These are phyloP conservation scores for Citrullus colocynthis DNA, from an alignment of 306 rosid genomes.

Conservation along the genomic window DNA sequence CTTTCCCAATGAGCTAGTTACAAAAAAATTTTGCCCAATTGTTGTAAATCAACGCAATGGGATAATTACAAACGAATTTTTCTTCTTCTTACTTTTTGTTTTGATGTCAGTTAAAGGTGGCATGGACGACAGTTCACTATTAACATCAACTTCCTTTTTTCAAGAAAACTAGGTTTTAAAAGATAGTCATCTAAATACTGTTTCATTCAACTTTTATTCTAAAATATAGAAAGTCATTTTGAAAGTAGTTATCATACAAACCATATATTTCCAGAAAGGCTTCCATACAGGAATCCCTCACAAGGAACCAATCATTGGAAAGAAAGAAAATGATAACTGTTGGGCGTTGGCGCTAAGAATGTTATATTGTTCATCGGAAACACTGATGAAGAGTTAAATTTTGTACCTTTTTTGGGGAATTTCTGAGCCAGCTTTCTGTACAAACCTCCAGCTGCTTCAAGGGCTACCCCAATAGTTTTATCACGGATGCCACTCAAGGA, in stretches of 20 bases:
- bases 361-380: background rate
- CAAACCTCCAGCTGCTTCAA: conserved; percentile 97
- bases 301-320: background rate
- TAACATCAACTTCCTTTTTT: background rate
- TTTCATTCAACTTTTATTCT: background rate
- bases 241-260: background rate
- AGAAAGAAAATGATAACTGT: background rate
- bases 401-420: conserved; percentile 77
- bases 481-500: conserved; percentile 79
- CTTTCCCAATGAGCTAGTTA: too few relatives aligned
- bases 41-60: too few relatives aligned
- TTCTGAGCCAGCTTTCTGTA: conserved; percentile 86
- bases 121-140: background rate
- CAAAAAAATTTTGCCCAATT: too few relatives aligned
- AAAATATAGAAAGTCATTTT: background rate
- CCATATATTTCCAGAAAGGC: background rate
- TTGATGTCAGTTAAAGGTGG: too few relatives aligned
- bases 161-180: background rate
- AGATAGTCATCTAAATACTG: background rate
- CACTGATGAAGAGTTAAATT: background rate
- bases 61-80: too few relatives aligned
- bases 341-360: background rate
- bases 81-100: too few relatives aligned
- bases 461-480: conserved; percentile 90
- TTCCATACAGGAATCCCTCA: background rate